These are phyloP conservation scores for Terana coerulea DNA, from an alignment of 768 basidiomycete genomes.

Conservation along the genomic window DNA sequence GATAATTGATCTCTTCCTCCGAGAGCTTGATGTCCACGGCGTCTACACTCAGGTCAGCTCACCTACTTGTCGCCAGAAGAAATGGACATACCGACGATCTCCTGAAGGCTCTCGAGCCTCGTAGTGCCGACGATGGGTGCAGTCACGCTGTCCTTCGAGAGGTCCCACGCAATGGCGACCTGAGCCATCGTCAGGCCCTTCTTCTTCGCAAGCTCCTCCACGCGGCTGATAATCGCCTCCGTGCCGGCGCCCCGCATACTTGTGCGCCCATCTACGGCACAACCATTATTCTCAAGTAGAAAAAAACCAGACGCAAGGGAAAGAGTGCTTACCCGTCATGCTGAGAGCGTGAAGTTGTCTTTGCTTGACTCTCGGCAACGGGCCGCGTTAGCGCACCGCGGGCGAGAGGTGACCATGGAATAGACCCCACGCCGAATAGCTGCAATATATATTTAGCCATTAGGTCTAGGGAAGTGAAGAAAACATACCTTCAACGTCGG, in stretches of 20 bases:
- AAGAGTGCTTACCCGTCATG: constrained; percentile 2
- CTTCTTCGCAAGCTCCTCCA: constrained; percentile 40
- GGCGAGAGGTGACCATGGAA: constrained; percentile 39
- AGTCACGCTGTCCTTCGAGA: constrained; percentile 29
- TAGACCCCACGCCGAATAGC: constrained; percentile 34
- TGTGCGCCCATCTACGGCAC: not conserved
- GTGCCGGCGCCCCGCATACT: too few species aligned
- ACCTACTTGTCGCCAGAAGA: not conserved
- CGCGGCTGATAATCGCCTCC: constrained; percentile 26
- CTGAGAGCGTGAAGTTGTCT: not conserved
- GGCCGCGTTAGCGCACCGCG: constrained; percentile 22
- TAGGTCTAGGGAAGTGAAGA: too few species aligned
- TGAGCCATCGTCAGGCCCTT: constrained; percentile 40
- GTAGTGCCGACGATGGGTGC: constrained; percentile 42
- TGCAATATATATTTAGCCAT: not conserved
- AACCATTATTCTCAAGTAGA: not conserved
- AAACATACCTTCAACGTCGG: constrained; percentile 29
- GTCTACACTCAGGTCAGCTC: constrained; percentile 20
- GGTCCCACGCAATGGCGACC: constrained; percentile 35
- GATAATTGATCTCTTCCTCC: constrained; percentile 52
- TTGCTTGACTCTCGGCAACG: not conserved
- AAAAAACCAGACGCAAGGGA: not conserved
- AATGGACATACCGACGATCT: constrained; percentile 29
- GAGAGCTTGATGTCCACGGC: constrained; percentile 46
- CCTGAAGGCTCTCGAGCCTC: constrained; percentile 34